phyloP scores from a whole-genome alignment of 1,139 yeast genomes.

The Yamadazyma taylorii region DNA sequence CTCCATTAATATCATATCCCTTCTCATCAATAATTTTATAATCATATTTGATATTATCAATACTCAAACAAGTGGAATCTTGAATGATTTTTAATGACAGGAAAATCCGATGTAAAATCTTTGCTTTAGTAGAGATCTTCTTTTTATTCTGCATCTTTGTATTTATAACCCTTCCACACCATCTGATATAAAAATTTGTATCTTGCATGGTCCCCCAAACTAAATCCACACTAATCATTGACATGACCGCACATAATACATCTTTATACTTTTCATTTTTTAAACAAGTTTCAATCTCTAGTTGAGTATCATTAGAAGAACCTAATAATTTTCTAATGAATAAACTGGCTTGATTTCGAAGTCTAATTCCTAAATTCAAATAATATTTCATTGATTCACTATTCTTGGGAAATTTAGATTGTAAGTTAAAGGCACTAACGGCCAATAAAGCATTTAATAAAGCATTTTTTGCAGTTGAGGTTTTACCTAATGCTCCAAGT shows the following conservation, averaged over 20 bases:
- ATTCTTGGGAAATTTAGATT: constrained; percentile 63
- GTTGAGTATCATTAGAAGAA: constrained; percentile 31
- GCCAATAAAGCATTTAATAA: constrained; percentile 78
- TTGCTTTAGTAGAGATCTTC: constrained; percentile 71
- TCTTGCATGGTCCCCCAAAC: constrained; percentile 94
- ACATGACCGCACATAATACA: constrained; percentile 76
- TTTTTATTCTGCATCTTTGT: constrained; percentile 68
- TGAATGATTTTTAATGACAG: constrained; percentile 75
- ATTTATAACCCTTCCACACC: constrained; percentile 74
- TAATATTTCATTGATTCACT: constrained; percentile 68
- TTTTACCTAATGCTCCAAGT: constrained; percentile 68
- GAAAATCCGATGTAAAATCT: constrained; percentile 73
- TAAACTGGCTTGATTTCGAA: constrained; percentile 72
- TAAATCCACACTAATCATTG: constrained; percentile 86
- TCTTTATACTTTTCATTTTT: constrained; percentile 77
- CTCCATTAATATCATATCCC: constrained; percentile 44
- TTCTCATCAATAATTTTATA: constrained; percentile 29
- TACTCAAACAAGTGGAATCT: constrained; percentile 59
- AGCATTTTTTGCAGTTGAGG: constrained; percentile 77
- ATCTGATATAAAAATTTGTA: constrained; percentile 69
- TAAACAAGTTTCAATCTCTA: constrained; percentile 52
- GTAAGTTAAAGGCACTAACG: constrained; percentile 78
- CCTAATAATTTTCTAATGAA: constrained; percentile 55
- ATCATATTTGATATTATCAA: constrained; percentile 39
- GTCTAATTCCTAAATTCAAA: constrained; percentile 67